Conservation (phyloP, 2,329 filamentous ascomycete genomes). For the Zymoseptoria tritici region DNA sequence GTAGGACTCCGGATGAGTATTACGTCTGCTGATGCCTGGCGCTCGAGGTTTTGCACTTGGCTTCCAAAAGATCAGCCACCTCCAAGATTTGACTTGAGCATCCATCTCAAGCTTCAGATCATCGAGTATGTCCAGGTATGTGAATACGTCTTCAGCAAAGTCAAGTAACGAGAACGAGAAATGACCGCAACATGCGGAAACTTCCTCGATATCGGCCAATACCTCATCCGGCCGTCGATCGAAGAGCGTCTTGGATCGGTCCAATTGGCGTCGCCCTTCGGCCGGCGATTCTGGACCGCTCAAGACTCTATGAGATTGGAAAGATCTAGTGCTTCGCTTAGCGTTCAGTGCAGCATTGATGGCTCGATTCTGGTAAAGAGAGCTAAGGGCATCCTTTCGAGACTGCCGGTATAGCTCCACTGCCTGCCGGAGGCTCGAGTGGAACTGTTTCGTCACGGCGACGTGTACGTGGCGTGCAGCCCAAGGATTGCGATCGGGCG, state of each 20-base stretch:
- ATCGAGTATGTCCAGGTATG: constrained; percentile 75
- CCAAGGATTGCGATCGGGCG: constrained; percentile 26
- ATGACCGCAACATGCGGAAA: constrained; percentile 93
- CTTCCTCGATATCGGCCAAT: constrained; percentile 91
- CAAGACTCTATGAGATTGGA: constrained; percentile 53
- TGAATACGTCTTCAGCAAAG: constrained; percentile 82
- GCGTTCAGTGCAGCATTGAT: constrained; percentile 41
- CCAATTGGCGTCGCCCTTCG: constrained; percentile 3
- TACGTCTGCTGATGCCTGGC: constrained; percentile 6
- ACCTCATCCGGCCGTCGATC: constrained; percentile 47
- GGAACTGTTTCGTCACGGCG: constrained; percentile 69
- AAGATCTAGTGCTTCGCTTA: constrained; percentile 19
- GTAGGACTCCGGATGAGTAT: constrained; percentile 19
- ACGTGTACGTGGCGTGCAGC: constrained; percentile 53
- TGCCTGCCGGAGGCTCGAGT: constrained; percentile 71
- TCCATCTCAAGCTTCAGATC: constrained; percentile 66
- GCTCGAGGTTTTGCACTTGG: constrained; percentile 1
- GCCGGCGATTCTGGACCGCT: constrained; percentile 3
- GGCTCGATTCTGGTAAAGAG: constrained; percentile 76
- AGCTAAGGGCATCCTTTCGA: constrained; percentile 65
- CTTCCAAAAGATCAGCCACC: constrained; percentile 77
- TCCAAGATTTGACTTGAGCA: constrained; percentile 59
- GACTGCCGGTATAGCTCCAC: constrained; percentile 70
- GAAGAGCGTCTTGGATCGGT: constrained; percentile 14
- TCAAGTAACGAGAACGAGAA: constrained; percentile 89